phyloP scores from a whole-genome alignment of 495 filamentous ascomycete species.

The Aspergillus cavernicola region DNA sequence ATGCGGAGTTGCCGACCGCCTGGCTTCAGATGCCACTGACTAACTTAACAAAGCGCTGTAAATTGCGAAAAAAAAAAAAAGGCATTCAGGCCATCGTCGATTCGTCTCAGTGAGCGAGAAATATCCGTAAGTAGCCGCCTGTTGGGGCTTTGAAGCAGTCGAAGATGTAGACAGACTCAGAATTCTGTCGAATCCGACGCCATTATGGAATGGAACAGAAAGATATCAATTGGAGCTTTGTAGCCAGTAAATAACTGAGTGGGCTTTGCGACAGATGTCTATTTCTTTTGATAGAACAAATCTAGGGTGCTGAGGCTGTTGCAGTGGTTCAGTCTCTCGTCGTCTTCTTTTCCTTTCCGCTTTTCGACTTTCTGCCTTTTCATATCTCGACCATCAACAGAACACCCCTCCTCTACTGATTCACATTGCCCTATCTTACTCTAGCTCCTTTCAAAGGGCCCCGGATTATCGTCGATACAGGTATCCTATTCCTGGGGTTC shows the following conservation, averaged over 20 bases:
- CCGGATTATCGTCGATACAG: too few relatives aligned
- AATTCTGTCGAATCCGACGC: neutral
- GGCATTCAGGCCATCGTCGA: neutral
- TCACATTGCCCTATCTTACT: neutral
- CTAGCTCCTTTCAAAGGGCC: too few relatives aligned
- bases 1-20: constrained; percentile 28
- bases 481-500: too few relatives aligned
- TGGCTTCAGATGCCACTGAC: constrained; percentile 22
- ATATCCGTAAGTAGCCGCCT: constrained; percentile 8
- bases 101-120: neutral
- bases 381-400: neutral
- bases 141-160: neutral
- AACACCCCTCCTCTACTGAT: neutral
- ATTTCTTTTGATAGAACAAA: too few relatives aligned
- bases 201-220: neutral
- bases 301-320: neutral
- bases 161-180: neutral
- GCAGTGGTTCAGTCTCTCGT: neutral
- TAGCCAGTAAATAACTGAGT: too few relatives aligned
- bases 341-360: constrained; percentile 8
- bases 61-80: neutral
- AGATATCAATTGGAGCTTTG: too few relatives aligned
- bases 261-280: too few relatives aligned
- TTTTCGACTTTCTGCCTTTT: constrained; percentile 13
- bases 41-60: neutral